Percentiles rank a stretch among this genome's conserved stretches.
phyloP scores from a whole-genome alignment of 2,329 filamentous ascomycete species.

The Arthrobotrys entomopaga region DNA sequence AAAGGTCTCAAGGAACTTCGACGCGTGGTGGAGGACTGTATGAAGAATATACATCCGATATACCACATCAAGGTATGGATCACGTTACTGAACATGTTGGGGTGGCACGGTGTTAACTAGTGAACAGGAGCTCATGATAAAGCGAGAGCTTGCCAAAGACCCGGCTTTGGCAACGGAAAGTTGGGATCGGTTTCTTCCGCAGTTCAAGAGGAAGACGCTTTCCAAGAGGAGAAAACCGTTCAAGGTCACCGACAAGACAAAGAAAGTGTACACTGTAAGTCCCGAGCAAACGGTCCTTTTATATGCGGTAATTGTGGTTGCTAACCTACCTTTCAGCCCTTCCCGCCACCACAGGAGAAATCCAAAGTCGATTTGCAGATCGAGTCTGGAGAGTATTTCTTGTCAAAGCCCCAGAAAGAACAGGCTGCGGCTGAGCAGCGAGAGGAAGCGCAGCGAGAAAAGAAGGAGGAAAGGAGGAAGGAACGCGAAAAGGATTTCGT shows the following conservation, averaged over 20 bases:
- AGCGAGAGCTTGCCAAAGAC: slow-evolving; percentile 88
- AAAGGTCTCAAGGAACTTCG: slow-evolving; percentile 94
- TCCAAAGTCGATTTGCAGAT: slow-evolving; percentile 99
- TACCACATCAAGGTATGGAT: slow-evolving; percentile 84
- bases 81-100: neutral
- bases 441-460: slow-evolving; percentile 83
- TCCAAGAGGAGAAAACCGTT: slow-evolving; percentile 83
- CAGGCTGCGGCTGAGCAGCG: slow-evolving; percentile 80
- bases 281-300: neutral
- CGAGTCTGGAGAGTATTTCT: slow-evolving; percentile 95
- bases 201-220: slow-evolving; percentile 94
- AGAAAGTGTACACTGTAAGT: slow-evolving; percentile 82
- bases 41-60: slow-evolving; percentile 89
- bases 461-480: slow-evolving; percentile 87
- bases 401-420: slow-evolving; percentile 92
- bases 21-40: slow-evolving; percentile 90
- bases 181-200: slow-evolving; percentile 95
- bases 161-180: slow-evolving; percentile 85
- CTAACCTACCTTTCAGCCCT: slow-evolving; percentile 67
- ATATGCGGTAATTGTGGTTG: neutral
- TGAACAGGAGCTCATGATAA: slow-evolving; percentile 82
- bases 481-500: slow-evolving; percentile 87
- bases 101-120: slow-evolving; percentile 15
- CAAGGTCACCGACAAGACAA: slow-evolving; percentile 90
- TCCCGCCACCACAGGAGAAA: slow-evolving; percentile 96